phyloP scores from a whole-genome alignment of 139 green algal species.

The Diplosphaera chodatii region DNA sequence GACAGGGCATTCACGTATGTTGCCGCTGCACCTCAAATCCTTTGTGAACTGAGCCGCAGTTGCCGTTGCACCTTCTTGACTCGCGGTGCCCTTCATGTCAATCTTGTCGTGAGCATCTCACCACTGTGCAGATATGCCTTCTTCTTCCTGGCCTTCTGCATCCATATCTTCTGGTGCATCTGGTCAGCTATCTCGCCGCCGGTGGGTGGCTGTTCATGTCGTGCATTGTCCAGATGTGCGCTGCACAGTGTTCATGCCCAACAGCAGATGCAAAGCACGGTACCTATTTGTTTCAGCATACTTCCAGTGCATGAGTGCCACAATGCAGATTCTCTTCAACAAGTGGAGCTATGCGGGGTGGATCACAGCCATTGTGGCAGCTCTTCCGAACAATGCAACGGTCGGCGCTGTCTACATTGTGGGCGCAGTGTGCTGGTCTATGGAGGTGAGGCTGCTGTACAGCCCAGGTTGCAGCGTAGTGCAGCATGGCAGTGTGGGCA shows the following conservation, averaged over 20 bases:
- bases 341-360: conserved; percentile 20
- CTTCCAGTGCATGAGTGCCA: too few relatives aligned
- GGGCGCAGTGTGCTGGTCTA: conserved; percentile 33
- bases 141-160: conserved; percentile 20
- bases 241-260: too few relatives aligned
- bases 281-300: too few relatives aligned
- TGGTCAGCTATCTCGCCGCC: conserved; percentile 40
- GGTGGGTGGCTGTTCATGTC: too few relatives aligned
- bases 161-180: conserved; percentile 42
- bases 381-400: conserved; percentile 24
- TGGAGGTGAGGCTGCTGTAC: conserved; percentile 35
- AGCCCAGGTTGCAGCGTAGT: too few relatives aligned
- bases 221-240: too few relatives aligned
- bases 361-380: not conserved
- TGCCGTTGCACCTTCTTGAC: not conserved
- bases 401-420: conserved; percentile 49
- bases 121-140: conserved; percentile 15
- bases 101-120: too few relatives aligned
- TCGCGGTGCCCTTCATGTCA: not conserved
- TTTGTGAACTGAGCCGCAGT: too few relatives aligned
- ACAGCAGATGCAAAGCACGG: too few relatives aligned
- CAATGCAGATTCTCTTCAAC: conserved; percentile 1
- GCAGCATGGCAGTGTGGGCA: too few relatives aligned
- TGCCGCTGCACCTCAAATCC: too few relatives aligned
- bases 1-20: conserved; percentile 33